Percentiles rank a stretch among this genome's conserved stretches.
Evolutionary conservation across 495 filamentous ascomycete species (phyloP).

Genomic region (Entonaema liquescens): DNA sequence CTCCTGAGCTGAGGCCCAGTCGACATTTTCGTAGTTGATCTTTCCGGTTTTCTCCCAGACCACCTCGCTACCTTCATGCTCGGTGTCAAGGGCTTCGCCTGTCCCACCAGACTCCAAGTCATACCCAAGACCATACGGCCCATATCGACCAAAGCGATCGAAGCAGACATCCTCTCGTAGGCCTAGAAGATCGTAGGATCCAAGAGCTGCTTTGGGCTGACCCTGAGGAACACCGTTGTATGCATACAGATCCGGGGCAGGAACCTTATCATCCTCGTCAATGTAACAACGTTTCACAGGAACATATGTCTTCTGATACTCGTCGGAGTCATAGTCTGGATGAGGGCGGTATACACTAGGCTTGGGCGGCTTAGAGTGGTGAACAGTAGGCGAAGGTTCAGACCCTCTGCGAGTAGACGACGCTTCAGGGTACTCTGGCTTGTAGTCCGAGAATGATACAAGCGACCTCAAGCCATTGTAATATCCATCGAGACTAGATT

Average conservation of each 20-base stretch:
- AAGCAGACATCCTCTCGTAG: slow-evolving; percentile 89
- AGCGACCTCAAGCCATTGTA: slow-evolving; percentile 79
- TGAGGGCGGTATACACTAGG: slow-evolving; percentile 74
- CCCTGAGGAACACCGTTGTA: slow-evolving; percentile 79
- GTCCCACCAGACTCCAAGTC: slow-evolving; percentile 75
- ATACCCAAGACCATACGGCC: slow-evolving; percentile 92
- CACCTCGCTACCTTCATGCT: slow-evolving; percentile 71
- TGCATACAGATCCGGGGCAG: slow-evolving; percentile 70
- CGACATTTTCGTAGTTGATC: slow-evolving; percentile 76
- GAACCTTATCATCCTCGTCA: slow-evolving; percentile 66
- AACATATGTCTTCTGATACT: slow-evolving; percentile 67
- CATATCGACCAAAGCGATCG: slow-evolving; percentile 88
- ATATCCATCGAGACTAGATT: slow-evolving; percentile 70
- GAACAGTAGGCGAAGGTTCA: slow-evolving; percentile 42
- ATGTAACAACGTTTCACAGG: slow-evolving; percentile 79
- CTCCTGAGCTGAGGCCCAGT: slow-evolving; percentile 80
- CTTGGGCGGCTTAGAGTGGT: slow-evolving; percentile 53
- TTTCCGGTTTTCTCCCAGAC: slow-evolving; percentile 76
- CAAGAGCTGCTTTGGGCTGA: slow-evolving; percentile 82
- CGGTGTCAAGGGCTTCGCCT: slow-evolving; percentile 78
- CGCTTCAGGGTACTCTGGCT: slow-evolving; percentile 75
- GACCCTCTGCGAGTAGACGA: slow-evolving; percentile 45
- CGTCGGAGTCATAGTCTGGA: slow-evolving; percentile 67
- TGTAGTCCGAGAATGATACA: slow-evolving; percentile 68
- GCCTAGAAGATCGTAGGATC: slow-evolving; percentile 79